Conservation (phyloP, 148 eudicot genomes). For the Diospyros lotus region DNA sequence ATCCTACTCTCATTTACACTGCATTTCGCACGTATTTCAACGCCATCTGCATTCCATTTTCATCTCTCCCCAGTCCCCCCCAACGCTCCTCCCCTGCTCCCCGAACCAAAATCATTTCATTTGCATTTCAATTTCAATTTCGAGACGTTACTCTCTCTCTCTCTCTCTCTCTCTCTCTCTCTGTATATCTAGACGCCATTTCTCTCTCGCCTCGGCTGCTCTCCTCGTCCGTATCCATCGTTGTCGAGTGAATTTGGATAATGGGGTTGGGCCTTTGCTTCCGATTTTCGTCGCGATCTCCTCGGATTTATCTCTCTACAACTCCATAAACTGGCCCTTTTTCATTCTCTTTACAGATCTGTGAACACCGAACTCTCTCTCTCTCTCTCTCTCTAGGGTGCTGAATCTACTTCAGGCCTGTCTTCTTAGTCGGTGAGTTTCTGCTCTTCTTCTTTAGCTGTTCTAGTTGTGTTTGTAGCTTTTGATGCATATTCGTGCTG, state of each 20-base stretch:
- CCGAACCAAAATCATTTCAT: neutral
- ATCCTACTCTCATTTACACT: constrained; percentile 6
- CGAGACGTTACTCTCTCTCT: constrained; percentile 13
- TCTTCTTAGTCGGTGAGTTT: neutral
- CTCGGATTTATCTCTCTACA: neutral
- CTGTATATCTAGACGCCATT: neutral
- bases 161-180: neutral
- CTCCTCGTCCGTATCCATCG: neutral
- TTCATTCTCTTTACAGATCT: neutral
- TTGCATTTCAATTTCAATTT: constrained; percentile 9
- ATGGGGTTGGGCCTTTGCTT: constrained; percentile 17
- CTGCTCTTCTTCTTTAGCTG: neutral
- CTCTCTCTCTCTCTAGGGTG: neutral
- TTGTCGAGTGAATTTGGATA: constrained; percentile 3
- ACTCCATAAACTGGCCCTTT: neutral
- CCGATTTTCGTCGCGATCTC: constrained; percentile 12
- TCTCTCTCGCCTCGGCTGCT: neutral
- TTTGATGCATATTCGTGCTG: neutral
- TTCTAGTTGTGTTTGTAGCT: constrained; percentile 10
- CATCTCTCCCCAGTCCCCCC: too few species aligned
- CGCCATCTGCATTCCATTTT: neutral
- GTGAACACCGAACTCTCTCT: neutral
- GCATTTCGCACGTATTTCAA: constrained; percentile 9
- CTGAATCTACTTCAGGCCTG: neutral
- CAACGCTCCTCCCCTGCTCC: too few species aligned